phyloP scores from a whole-genome alignment of 1,139 yeast genomes.

The Candida buenavistaensis region DNA sequence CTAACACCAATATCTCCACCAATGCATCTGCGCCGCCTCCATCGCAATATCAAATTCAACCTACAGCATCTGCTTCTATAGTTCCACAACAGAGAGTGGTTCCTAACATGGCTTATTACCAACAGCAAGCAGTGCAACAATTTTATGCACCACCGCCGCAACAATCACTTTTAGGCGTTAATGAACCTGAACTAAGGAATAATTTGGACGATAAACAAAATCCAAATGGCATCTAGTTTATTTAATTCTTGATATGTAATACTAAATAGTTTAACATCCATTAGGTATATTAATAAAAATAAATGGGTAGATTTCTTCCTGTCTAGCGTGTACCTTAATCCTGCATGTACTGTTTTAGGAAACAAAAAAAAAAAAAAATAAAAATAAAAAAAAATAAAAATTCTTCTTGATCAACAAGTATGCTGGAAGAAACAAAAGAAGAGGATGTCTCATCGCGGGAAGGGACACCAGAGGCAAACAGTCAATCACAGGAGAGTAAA shows the following conservation, averaged over 20 bases:
- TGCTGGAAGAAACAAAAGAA: background rate
- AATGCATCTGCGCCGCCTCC: constrained; percentile 1
- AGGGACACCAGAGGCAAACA: constrained; percentile 1
- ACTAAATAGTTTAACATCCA: too few relatives aligned
- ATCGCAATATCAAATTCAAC: background rate
- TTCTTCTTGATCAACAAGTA: too few relatives aligned
- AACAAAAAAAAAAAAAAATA: too few relatives aligned
- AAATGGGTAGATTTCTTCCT: too few relatives aligned
- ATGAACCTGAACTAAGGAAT: background rate
- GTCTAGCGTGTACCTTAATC: too few relatives aligned
- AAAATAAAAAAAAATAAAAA: too few relatives aligned
- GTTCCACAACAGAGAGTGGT: constrained; percentile 5
- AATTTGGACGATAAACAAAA: constrained; percentile 4
- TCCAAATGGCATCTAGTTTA: constrained; percentile 4
- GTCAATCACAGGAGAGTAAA: constrained; percentile 6
- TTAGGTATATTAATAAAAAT: too few relatives aligned
- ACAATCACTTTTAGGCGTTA: constrained; percentile 3
- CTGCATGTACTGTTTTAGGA: too few relatives aligned
- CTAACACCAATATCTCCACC: background rate
- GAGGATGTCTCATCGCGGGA: background rate
- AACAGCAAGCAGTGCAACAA: constrained; percentile 8
- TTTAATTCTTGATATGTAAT: too few relatives aligned
- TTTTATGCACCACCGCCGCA: constrained; percentile 4
- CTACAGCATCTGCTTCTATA: constrained; percentile 1
- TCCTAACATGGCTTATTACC: constrained; percentile 2